Percentiles rank a stretch among this genome's conserved stretches.
Evolutionary conservation across 2,329 filamentous ascomycete genomes (phyloP).

Genomic region (Pleoardoris graminearum): DNA sequence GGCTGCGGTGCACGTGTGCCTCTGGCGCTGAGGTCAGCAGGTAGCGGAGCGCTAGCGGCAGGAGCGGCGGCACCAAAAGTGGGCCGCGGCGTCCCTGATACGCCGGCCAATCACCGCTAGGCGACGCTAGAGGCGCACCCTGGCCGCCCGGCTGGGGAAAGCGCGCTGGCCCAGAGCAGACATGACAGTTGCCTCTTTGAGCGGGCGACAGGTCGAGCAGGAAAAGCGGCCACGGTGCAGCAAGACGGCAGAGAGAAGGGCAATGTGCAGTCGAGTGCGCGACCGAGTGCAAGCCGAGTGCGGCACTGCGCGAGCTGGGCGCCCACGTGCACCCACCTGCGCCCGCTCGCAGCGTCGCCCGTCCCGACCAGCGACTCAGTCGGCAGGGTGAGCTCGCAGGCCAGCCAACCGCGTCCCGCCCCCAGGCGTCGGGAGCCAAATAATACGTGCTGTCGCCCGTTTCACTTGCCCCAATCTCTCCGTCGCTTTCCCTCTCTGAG

Average conservation of each 20-base stretch:
- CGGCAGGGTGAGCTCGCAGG: slow-evolving; percentile 31
- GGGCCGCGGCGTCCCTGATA: neutral
- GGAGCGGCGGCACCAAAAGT: neutral
- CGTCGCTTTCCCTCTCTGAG: slow-evolving; percentile 47
- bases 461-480: slow-evolving; percentile 47
- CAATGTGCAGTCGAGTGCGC: no score
- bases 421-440: slow-evolving; percentile 31
- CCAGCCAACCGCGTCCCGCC: slow-evolving; percentile 32
- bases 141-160: slow-evolving; percentile 9
- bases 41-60: slow-evolving; percentile 1
- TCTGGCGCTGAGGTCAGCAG: slow-evolving; percentile 14
- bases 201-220: slow-evolving; percentile 1
- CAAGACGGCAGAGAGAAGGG: neutral
- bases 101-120: neutral
- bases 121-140: neutral
- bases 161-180: slow-evolving; percentile 10
- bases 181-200: slow-evolving; percentile 16
- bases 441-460: slow-evolving; percentile 44
- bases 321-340: neutral
- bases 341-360: slow-evolving; percentile 22
- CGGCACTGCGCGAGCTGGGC: neutral
- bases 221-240: neutral
- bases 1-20: slow-evolving; percentile 1
- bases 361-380: slow-evolving; percentile 36
- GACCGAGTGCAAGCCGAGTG: neutral